Base-by-base conservation (phyloP, 2,329 filamentous ascomycete species). In the Elsinoe necatrix region DNA sequence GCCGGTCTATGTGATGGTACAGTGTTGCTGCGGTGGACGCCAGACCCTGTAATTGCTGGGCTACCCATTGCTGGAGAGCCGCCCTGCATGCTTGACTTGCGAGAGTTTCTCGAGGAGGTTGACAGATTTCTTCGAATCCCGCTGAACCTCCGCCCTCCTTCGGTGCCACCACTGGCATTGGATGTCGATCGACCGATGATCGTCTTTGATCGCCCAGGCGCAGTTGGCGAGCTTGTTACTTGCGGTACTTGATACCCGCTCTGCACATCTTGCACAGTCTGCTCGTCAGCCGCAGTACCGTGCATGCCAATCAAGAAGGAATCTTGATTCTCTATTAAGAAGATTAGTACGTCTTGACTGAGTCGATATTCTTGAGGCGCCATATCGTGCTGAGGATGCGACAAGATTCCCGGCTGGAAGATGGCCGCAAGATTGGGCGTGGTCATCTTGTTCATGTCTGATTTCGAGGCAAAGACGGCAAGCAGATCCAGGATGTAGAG, bases 251-350 rank as follows among this genome's bases (percentile, higher is more conserved):
- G 54, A 25, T 56, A 56, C 2, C 86, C 86, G 57, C 87, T 88
- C 66, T 91, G 84, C 35, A 84, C 77, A 59, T 84, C 81, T 65
- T 81, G 80, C 51, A 83, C 77, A 6, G 82, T 84, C 59, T 82
- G 84, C 67, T 95, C 89, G 67, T 96, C 91, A n/a, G 91, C 88
- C n/a, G 84, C 91, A n/a, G 91, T 96, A 43, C 93, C 93, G 68
- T 90, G 89, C 93, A 98, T 98, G 56, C 93, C 93, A 62, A 98
- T 95, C 62, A 98, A 76, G 77, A 98, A 98, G 71, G 95, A 89
- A 67, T 98, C 93, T 70, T 98, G 93, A 66, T 98, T 95, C 68
- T 97, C 91, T 63, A 98, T 98, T 63, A 98, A 75, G 71, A 98
- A 98, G 52, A 98, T 95, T 61, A 98, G 80, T 18, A 98, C 92